These are phyloP conservation scores for Entophlyctis helioformis DNA, from an alignment of 192 early-diverging fungal genomes.

Conservation along the genomic window DNA sequence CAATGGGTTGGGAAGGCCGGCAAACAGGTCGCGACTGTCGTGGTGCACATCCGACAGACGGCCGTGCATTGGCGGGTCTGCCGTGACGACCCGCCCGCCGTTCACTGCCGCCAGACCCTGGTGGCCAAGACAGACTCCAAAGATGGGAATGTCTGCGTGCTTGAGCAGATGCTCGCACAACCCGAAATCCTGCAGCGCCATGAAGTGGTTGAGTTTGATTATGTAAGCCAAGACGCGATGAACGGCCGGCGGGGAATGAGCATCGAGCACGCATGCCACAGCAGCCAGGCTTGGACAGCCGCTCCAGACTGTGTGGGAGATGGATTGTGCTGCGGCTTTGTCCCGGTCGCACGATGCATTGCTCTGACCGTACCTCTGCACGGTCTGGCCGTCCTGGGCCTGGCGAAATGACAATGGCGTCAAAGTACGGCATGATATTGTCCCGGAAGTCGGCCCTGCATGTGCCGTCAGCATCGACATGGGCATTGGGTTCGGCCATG, in stretches of 20 bases:
- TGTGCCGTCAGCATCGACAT: too few species aligned
- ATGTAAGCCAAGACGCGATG: too few species aligned
- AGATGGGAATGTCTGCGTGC: constrained; percentile 47
- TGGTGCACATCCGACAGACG: constrained; percentile 48
- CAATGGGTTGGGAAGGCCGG: constrained; percentile 50
- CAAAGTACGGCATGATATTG: constrained; percentile 66
- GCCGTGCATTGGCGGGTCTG: constrained; percentile 70
- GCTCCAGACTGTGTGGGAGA: too few species aligned
- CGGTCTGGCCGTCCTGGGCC: constrained; percentile 80
- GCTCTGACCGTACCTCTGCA: constrained; percentile 15
- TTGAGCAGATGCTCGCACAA: constrained; percentile 49
- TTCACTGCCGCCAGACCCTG: constrained; percentile 68
- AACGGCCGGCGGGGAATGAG: too few species aligned
- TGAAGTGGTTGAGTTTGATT: too few species aligned
- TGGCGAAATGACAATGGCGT: constrained; percentile 85
- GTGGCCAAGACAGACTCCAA: constrained; percentile 91
- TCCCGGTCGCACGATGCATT: background rate
- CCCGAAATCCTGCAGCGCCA: constrained; percentile 64
- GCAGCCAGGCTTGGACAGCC: too few species aligned
- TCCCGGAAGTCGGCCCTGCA: constrained; percentile 42
- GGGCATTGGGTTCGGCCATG: too few species aligned
- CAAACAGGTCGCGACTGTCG: constrained; percentile 31
- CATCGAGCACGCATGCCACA: too few species aligned
- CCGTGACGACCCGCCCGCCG: constrained; percentile 55
- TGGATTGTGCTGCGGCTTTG: too few species aligned